A percentile compares a stretch with the other conserved stretches of the same genome.
Conservation (phyloP, 2,329 filamentous ascomycete genomes). For the Cercospora sp. region DNA sequence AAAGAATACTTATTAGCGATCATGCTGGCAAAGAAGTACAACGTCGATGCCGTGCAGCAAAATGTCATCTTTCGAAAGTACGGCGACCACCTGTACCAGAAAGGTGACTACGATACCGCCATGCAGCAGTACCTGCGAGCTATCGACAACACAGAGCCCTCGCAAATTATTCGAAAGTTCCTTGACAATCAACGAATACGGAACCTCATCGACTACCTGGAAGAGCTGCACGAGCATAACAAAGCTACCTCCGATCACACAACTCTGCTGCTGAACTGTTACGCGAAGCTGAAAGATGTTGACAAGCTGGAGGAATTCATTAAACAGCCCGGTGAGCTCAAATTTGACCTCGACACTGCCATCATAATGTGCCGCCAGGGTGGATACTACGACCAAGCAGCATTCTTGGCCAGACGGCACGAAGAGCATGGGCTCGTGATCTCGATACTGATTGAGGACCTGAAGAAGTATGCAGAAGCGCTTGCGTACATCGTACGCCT, state of each 20-base stretch:
- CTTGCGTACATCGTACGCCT: constrained; percentile 88
- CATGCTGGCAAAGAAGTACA: constrained; percentile 85
- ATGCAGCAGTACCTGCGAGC: constrained; percentile 98
- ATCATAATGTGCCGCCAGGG: constrained; percentile 97
- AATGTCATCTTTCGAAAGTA: constrained; percentile 92
- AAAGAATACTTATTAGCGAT: constrained; percentile 92
- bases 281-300: constrained; percentile 96
- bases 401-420: constrained; percentile 91
- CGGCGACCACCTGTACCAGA: constrained; percentile 91
- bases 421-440: constrained; percentile 91
- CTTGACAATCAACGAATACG: constrained; percentile 96
- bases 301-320: constrained; percentile 96
- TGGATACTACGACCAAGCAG: constrained; percentile 94
- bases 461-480: constrained; percentile 84
- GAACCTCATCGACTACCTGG: constrained; percentile 94
- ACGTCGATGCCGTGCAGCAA: constrained; percentile 76
- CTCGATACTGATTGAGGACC: constrained; percentile 93
- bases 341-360: constrained; percentile 94
- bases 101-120: constrained; percentile 94
- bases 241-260: constrained; percentile 95
- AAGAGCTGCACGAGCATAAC: constrained; percentile 91
- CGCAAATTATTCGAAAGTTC: constrained; percentile 95
- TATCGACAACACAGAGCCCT: constrained; percentile 93
- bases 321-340: constrained; percentile 88
- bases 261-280: constrained; percentile 91